phyloP scores from a whole-genome alignment of 2,329 filamentous ascomycete genomes.

The Verticillium nubilum region DNA sequence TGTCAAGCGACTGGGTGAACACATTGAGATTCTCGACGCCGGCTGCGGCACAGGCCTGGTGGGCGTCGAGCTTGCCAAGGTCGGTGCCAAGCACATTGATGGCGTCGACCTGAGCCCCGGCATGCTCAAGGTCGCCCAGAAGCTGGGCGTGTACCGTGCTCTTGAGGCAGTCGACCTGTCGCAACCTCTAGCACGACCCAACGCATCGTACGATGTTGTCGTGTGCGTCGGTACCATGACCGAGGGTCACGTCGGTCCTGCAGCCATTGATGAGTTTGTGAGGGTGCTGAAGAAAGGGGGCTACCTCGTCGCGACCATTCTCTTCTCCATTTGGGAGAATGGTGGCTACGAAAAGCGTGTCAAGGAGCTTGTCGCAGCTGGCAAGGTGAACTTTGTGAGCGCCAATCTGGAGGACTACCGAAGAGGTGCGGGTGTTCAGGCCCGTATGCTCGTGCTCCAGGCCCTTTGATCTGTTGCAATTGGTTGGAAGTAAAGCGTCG shows the following conservation, averaged over 20 bases:
- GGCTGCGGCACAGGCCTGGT: slow-evolving; percentile 53
- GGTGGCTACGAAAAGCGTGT: slow-evolving; percentile 42
- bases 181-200: slow-evolving; percentile 28
- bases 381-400: slow-evolving; percentile 21
- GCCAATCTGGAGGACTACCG: slow-evolving; percentile 25
- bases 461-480: not conserved
- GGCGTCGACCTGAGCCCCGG: slow-evolving; percentile 46
- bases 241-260: slow-evolving; percentile 47
- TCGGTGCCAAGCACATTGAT: slow-evolving; percentile 39
- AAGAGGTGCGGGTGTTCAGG: slow-evolving; percentile 21
- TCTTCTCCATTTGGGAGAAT: slow-evolving; percentile 42
- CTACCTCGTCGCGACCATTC: slow-evolving; percentile 43
- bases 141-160: slow-evolving; percentile 39
- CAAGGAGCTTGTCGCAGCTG: slow-evolving; percentile 23
- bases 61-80: slow-evolving; percentile 36
- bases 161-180: slow-evolving; percentile 42
- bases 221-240: slow-evolving; percentile 52
- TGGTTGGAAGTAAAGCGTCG: not conserved
- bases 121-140: slow-evolving; percentile 47
- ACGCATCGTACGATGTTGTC: slow-evolving; percentile 42
- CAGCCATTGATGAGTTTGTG: slow-evolving; percentile 42
- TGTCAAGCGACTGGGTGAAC: slow-evolving; percentile 16
- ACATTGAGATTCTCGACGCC: slow-evolving; percentile 39
- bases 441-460: slow-evolving; percentile 24
- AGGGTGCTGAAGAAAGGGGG: slow-evolving; percentile 40